A percentile compares a stretch with the other conserved stretches of the same genome.
Evolutionary conservation across 1,284 basidiomycete genomes (phyloP).

Genomic region (Microstroma glucosiphilum): DNA sequence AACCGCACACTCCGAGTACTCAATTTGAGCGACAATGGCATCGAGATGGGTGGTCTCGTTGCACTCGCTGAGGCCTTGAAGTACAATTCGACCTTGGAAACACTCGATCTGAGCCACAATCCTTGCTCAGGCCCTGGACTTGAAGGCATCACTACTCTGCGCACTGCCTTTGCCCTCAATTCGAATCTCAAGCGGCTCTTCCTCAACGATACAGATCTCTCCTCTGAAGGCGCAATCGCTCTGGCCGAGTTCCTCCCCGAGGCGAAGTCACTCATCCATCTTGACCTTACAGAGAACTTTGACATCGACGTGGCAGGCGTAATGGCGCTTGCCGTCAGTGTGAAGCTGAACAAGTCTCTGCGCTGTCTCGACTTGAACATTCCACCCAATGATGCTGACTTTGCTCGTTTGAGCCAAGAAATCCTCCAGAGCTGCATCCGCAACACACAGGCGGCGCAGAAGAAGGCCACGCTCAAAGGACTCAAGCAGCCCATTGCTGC

Average conservation of each 20-base stretch:
- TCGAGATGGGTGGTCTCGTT: conserved; percentile 74
- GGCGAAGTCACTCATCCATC: conserved; percentile 74
- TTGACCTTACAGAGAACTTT: conserved; percentile 54
- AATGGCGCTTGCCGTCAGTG: conserved; percentile 77
- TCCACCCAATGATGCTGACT: conserved; percentile 52
- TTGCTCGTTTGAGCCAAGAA: conserved; percentile 5
- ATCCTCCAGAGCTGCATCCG: conserved; percentile 70
- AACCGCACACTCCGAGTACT: conserved; percentile 90
- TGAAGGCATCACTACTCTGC: conserved; percentile 60
- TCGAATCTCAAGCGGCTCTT: conserved; percentile 86
- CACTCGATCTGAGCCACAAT: conserved; percentile 84
- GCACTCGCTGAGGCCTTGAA: conserved; percentile 84
- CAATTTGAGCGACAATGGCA: conserved; percentile 86
- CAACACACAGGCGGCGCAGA: conserved; percentile 38
- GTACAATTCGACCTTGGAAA: conserved; percentile 90
- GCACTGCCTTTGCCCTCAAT: conserved; percentile 88
- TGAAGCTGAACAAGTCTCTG: conserved; percentile 74
- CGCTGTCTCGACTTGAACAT: conserved; percentile 90
- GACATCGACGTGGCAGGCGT: conserved; percentile 80
- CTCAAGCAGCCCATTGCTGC: conserved; percentile 36
- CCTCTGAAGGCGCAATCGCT: conserved; percentile 80
- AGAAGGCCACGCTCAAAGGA: conserved; percentile 26
- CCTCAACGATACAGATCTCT: conserved; percentile 74
- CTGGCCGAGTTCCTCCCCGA: conserved; percentile 94
- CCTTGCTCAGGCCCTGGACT: conserved; percentile 80